Evolutionary conservation across 2,329 filamentous ascomycete species (phyloP), one percentile per base, ranked within the genome.

Genomic region (Colletotrichum sp.): DNA sequence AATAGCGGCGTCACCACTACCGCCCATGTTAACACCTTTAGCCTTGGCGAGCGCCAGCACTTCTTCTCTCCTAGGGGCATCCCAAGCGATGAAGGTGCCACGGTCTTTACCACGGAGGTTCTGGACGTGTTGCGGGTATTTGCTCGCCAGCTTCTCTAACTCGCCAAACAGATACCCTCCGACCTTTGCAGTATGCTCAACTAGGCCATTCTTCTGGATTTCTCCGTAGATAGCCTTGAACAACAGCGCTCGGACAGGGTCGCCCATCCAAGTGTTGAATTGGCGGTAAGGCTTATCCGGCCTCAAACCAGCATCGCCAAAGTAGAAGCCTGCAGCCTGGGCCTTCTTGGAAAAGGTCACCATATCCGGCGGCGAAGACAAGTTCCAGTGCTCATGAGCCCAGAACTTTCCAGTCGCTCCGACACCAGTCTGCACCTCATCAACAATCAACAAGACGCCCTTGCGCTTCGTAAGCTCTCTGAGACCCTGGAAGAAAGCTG

Each of bases 261-360:
- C 96, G 81, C 96, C 96, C 94, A 98, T 98, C 96, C 96, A 98
- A 64, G 95, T 98, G 90, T 98, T 98, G 90, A 98, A 98, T 87
- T 98, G 96, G 77, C 96, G 93, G 89, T 98, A 98, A 7, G 96
- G 94, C 90, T 96, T 96, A 89, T 98, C 98, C 78, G 96, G 96
- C 13, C 94, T 90, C 79, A 98, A 90, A 48, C 91, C 92, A 12
- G 92, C 90, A 89, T 97, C 93, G 76, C 94, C 94, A 83, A 93
- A 98, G 90, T 97, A 98, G 90, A 96, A 98, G 39, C 96, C 96
- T 9, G 96, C 96, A 2, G 96, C 95, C 87, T 98, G 96, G 3
- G 96, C 96, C 90, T 98, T 98, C 90, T 98, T 98, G 82, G 92
- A 95, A 87, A 98, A 98, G 74, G 96, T 98, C 57, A 98, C 96